Evolutionary conservation across 352 stramenopile genomes (phyloP).

Genomic region (Phytopythium oedochilum): DNA sequence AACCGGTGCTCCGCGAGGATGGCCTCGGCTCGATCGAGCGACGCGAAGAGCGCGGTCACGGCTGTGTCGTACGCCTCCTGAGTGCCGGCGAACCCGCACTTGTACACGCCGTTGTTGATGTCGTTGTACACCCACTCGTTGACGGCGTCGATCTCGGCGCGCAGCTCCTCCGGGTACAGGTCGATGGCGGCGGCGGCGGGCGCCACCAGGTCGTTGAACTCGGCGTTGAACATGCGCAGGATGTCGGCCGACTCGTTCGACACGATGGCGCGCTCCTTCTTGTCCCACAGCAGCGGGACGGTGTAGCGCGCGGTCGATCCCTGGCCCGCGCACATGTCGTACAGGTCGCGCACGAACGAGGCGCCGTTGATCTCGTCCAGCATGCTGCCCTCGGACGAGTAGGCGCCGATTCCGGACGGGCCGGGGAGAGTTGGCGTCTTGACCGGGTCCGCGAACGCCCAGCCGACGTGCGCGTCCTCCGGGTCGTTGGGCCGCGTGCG

Average conservation of each 20-base stretch:
- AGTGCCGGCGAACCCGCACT: slow-evolving; percentile 86
- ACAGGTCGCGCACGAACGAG: slow-evolving; percentile 69
- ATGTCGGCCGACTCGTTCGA: slow-evolving; percentile 95
- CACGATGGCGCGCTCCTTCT: slow-evolving; percentile 87
- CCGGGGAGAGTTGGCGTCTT: slow-evolving; percentile 57
- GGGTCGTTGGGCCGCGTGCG: slow-evolving; percentile 55
- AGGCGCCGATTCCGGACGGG: slow-evolving; percentile 54
- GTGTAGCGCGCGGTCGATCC: slow-evolving; percentile 75
- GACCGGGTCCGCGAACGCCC: slow-evolving; percentile 65
- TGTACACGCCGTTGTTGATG: slow-evolving; percentile 92
- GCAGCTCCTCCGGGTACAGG: slow-evolving; percentile 76
- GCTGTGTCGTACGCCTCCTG: slow-evolving; percentile 88
- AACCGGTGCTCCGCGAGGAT: slow-evolving; percentile 65
- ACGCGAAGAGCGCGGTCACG: slow-evolving; percentile 55
- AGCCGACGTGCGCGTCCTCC: slow-evolving; percentile 68
- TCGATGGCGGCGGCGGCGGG: slow-evolving; percentile 42
- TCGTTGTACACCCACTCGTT: slow-evolving; percentile 91
- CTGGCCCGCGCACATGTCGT: slow-evolving; percentile 57
- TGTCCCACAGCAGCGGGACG: slow-evolving; percentile 91
- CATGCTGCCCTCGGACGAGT: slow-evolving; percentile 57
- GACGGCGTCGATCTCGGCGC: slow-evolving; percentile 82
- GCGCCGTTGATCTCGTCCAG: slow-evolving; percentile 61
- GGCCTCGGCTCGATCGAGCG: slow-evolving; percentile 64
- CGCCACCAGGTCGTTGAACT: slow-evolving; percentile 67
- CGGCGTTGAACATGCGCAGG: slow-evolving; percentile 88